Evolutionary conservation across 2,329 filamentous ascomycete species (phyloP).

Genomic region (Sarocladiaceae sp.): DNA sequence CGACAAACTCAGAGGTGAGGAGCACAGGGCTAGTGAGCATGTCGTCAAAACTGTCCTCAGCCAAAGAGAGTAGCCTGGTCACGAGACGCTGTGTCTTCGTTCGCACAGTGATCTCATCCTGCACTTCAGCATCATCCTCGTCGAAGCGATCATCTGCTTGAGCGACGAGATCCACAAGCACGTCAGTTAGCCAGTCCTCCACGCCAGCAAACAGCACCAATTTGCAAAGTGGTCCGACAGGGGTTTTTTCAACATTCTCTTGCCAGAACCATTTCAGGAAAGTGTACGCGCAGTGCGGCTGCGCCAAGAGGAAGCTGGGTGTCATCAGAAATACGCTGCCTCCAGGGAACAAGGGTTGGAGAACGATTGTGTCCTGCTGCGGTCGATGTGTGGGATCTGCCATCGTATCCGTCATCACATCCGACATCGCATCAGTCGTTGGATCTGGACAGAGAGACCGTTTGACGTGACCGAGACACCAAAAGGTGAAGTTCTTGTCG

Average conservation of each 20-base stretch:
- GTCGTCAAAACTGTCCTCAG: slow-evolving; percentile 9
- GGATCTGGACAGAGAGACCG: too few species aligned
- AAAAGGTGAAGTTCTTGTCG: slow-evolving; percentile 28
- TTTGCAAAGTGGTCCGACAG: not conserved
- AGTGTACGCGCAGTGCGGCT: slow-evolving; percentile 27
- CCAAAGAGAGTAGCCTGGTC: not conserved
- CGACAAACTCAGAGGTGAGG: slow-evolving; percentile 43
- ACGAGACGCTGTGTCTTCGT: slow-evolving; percentile 7
- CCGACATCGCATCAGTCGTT: too few species aligned
- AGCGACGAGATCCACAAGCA: not conserved
- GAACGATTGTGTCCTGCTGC: not conserved
- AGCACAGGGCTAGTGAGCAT: slow-evolving; percentile 30
- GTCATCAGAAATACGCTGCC: slow-evolving; percentile 34
- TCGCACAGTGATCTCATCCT: not conserved
- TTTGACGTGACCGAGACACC: slow-evolving; percentile 36
- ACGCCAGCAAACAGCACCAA: slow-evolving; percentile 5
- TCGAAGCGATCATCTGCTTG: not conserved
- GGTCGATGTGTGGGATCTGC: too few species aligned
- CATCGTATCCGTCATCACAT: too few species aligned
- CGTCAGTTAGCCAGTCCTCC: slow-evolving; percentile 5
- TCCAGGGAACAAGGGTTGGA: slow-evolving; percentile 25
- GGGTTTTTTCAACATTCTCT: slow-evolving; percentile 13
- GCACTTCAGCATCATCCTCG: not conserved
- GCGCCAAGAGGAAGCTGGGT: slow-evolving; percentile 36
- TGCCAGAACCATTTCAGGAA: slow-evolving; percentile 33